These are phyloP conservation scores for Erysiphe pulchra DNA, from an alignment of 2,329 filamentous ascomycete genomes.

Conservation along the genomic window DNA sequence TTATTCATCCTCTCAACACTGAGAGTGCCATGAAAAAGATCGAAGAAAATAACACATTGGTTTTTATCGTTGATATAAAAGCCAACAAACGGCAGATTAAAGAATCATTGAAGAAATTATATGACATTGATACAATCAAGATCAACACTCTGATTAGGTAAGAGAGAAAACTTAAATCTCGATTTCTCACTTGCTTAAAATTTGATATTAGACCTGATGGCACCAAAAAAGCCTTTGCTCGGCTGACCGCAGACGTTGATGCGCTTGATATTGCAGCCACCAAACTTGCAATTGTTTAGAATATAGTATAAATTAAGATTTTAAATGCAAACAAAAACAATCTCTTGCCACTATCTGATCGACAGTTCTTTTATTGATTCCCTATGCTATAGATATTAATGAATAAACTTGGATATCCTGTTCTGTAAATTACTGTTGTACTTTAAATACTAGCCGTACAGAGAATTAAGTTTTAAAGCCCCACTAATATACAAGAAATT, in stretches of 20 bases:
- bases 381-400: no score
- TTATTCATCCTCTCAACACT: slow-evolving; percentile 96
- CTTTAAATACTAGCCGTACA: no score
- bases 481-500: slow-evolving; percentile 4
- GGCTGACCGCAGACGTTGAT: slow-evolving; percentile 87
- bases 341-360: no score
- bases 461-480: no score
- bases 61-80: slow-evolving; percentile 93
- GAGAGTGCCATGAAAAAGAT: slow-evolving; percentile 99
- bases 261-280: slow-evolving; percentile 97
- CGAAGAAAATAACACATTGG: slow-evolving; percentile 99
- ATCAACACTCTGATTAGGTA: slow-evolving; percentile 98
- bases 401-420: no score
- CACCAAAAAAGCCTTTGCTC: slow-evolving; percentile 95
- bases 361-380: no score
- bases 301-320: no score
- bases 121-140: slow-evolving; percentile 95
- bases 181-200: slow-evolving; percentile 4
- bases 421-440: no score
- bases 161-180: slow-evolving; percentile 10
- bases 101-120: slow-evolving; percentile 92
- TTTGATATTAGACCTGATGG: slow-evolving; percentile 49
- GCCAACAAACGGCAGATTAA: slow-evolving; percentile 99
- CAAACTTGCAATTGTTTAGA: slow-evolving; percentile 94
- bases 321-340: no score